These are phyloP conservation scores for Earliella scabrosa DNA, from an alignment of 1,284 basidiomycete species.

Conservation along the genomic window DNA sequence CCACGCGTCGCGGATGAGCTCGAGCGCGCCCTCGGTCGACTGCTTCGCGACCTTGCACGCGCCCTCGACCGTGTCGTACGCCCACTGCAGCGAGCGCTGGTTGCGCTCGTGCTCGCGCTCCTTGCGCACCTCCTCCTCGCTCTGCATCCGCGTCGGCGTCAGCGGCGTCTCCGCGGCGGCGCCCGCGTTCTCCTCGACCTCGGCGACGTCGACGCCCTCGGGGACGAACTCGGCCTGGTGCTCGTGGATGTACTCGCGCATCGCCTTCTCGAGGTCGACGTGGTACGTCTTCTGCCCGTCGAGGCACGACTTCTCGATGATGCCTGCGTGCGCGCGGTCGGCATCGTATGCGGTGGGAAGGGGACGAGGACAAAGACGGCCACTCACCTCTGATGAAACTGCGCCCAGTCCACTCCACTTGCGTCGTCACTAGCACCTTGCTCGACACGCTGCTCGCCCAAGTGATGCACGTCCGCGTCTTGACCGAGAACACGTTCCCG, in stretches of 20 bases:
- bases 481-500: constrained; percentile 90
- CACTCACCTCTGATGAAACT: constrained; percentile 92
- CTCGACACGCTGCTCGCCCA: constrained; percentile 87
- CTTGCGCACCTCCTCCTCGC: constrained; percentile 43
- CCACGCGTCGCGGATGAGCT: constrained; percentile 75
- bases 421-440: constrained; percentile 85
- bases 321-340: no score
- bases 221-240: constrained; percentile 91
- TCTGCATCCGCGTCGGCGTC: constrained; percentile 25
- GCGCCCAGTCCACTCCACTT: constrained; percentile 95
- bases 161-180: constrained; percentile 19
- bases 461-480: constrained; percentile 93
- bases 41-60: constrained; percentile 70
- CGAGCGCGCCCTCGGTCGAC: constrained; percentile 70
- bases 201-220: constrained; percentile 70
- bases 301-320: constrained; percentile 91
- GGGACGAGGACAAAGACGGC: no score
- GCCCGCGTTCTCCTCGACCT: constrained; percentile 40
- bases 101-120: constrained; percentile 69
- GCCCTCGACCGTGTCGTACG: constrained; percentile 81
- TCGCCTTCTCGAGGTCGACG: constrained; percentile 80
- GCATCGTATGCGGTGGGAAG: no score
- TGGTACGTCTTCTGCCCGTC: constrained; percentile 97
- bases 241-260: constrained; percentile 87
- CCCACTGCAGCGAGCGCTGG: constrained; percentile 79